These are phyloP conservation scores for Tricholoma furcatifolium DNA, from an alignment of 768 basidiomycete genomes.

Conservation along the genomic window DNA sequence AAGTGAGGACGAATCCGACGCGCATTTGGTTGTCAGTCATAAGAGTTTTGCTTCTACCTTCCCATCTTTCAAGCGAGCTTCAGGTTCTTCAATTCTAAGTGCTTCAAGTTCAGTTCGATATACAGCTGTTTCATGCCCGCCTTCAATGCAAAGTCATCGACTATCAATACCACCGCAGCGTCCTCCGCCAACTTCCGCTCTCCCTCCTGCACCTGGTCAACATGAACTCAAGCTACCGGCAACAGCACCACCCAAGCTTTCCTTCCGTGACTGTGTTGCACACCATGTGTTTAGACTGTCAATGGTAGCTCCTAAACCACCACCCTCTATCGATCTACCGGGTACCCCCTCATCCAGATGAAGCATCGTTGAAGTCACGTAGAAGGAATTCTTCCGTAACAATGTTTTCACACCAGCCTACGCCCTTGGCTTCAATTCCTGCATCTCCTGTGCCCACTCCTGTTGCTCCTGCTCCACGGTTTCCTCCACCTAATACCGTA, in stretches of 20 bases:
- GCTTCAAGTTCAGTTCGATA: constrained; percentile 43
- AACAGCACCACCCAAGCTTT: constrained; percentile 27
- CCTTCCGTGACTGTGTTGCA: constrained; percentile 57
- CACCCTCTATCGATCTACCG: constrained; percentile 61
- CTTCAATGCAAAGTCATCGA: constrained; percentile 51
- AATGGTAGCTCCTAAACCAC: constrained; percentile 59
- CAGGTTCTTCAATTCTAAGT: constrained; percentile 49
- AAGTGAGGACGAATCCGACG: constrained; percentile 37
- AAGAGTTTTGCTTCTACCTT: constrained; percentile 43
- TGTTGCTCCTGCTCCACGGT: constrained; percentile 8
- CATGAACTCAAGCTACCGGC: constrained; percentile 19
- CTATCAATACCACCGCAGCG: constrained; percentile 69
- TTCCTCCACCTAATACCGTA: constrained; percentile 15
- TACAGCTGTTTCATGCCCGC: constrained; percentile 22
- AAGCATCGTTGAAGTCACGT: constrained; percentile 33
- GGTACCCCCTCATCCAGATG: constrained; percentile 70
- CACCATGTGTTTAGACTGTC: constrained; percentile 60
- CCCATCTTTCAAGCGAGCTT: constrained; percentile 53
- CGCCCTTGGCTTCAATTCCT: constrained; percentile 40
- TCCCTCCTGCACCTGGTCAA: constrained; percentile 61
- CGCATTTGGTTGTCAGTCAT: constrained; percentile 36
- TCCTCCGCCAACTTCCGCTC: constrained; percentile 68
- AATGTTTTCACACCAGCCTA: constrained; percentile 21
- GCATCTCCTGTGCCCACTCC: constrained; percentile 41
- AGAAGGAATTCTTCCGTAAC: constrained; percentile 38